A percentile compares a stretch with the other conserved stretches of the same genome.
Evolutionary conservation across 495 filamentous ascomycete species (phyloP).

Genomic region (Friedmanniomyces simplex): DNA sequence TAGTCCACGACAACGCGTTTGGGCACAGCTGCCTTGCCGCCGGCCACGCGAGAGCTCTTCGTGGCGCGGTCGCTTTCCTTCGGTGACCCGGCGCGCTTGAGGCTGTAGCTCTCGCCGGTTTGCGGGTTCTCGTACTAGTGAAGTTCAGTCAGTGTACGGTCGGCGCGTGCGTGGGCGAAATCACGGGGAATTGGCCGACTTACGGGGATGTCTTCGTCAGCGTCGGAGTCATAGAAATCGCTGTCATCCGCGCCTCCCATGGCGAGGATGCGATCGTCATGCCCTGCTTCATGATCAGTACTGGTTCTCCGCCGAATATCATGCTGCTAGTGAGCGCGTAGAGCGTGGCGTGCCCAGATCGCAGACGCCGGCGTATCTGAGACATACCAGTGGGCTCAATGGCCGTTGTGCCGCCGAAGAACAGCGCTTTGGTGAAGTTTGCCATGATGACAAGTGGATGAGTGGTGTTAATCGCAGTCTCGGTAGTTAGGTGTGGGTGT

Average conservation of each 20-base stretch:
- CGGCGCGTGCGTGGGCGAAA: not conserved
- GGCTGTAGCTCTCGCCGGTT: not conserved
- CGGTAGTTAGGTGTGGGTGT: not conserved
- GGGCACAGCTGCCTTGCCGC: slow-evolving; percentile 1
- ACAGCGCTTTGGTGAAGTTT: not conserved
- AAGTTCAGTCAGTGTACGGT: not conserved
- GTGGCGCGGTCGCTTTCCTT: not conserved
- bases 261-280: not conserved
- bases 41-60: not conserved
- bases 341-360: not conserved
- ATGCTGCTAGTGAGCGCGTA: not conserved
- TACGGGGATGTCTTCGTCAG: not conserved
- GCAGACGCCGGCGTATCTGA: not conserved
- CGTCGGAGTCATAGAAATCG: not conserved
- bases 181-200: not conserved
- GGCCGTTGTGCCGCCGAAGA: not conserved
- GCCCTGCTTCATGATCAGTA: not conserved
- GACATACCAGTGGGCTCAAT: not conserved
- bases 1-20: slow-evolving; percentile 8
- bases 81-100: not conserved
- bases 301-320: too few species aligned
- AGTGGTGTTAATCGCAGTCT: not conserved
- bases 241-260: not conserved
- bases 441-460: not conserved
- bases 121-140: slow-evolving; percentile 4